Conservation (phyloP, 495 filamentous ascomycete species). For the Terfezia boudieri region DNA sequence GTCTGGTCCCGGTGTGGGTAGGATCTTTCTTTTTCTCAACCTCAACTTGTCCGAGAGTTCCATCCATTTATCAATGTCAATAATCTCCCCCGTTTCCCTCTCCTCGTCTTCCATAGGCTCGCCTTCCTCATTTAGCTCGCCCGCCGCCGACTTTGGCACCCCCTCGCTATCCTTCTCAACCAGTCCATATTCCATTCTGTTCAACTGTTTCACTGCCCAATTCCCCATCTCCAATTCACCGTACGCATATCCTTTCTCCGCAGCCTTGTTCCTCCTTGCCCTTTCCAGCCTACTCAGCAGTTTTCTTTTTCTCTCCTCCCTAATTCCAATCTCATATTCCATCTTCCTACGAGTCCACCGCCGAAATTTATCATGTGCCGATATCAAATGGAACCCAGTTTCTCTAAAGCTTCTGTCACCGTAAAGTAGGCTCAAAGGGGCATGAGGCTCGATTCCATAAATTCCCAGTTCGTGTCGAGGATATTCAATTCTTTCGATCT, state of each 20-base stretch:
- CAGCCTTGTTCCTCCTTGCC: conserved; percentile 11
- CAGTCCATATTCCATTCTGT: conserved; percentile 33
- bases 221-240: conserved; percentile 24
- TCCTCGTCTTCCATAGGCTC: conserved; percentile 75
- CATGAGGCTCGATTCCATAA: background rate
- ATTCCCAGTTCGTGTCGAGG: background rate
- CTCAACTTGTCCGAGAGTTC: too few species aligned
- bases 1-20: too few species aligned
- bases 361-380: background rate
- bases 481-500: conserved; percentile 8
- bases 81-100: conserved; percentile 35
- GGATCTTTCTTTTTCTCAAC: background rate
- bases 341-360: background rate
- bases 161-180: conserved; percentile 58
- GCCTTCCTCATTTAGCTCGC: conserved; percentile 52
- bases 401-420: background rate
- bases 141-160: conserved; percentile 77
- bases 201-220: conserved; percentile 36
- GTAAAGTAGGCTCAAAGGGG: background rate
- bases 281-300: background rate
- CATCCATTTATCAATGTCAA: conserved; percentile 8
- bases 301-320: background rate
- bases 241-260: conserved; percentile 26
- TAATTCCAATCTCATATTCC: background rate
- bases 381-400: background rate